Percentiles rank a stretch among this genome's conserved stretches.
Evolutionary conservation across 345 rosid species (phyloP).

Genomic region (Salix arbutifolia): DNA sequence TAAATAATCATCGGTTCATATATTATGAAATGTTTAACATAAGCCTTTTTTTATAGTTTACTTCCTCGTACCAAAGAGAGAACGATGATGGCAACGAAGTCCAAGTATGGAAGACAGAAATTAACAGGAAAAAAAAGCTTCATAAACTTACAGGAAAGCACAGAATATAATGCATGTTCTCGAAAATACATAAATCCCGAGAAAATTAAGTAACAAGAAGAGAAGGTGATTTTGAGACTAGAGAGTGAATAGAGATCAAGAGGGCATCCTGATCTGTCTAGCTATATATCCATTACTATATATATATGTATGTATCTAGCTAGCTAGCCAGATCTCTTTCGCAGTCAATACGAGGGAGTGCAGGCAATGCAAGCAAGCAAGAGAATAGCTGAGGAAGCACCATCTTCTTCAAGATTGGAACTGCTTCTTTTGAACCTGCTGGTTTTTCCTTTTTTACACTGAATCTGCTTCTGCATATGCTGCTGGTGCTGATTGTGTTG

Average conservation of each 20-base stretch:
- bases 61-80: too few species aligned
- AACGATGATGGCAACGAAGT: neutral
- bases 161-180: neutral
- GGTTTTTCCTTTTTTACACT: conserved; percentile 63
- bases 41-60: too few species aligned
- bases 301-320: neutral
- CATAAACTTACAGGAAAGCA: neutral
- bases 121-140: neutral
- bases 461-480: conserved; percentile 36
- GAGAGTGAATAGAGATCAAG: neutral
- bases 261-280: neutral
- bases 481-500: conserved; percentile 9
- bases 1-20: too few species aligned
- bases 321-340: neutral
- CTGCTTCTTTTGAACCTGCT: conserved; percentile 78
- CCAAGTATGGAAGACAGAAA: neutral
- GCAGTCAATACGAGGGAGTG: conserved; percentile 36
- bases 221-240: neutral
- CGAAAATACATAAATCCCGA: neutral
- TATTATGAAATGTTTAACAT: too few species aligned
- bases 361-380: conserved; percentile 88
- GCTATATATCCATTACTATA: neutral
- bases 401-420: conserved; percentile 68
- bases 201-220: neutral
- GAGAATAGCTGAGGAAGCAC: conserved; percentile 84